These are phyloP conservation scores for Schizothecium vesticola DNA, from an alignment of 495 filamentous ascomycete species.

Conservation along the genomic window DNA sequence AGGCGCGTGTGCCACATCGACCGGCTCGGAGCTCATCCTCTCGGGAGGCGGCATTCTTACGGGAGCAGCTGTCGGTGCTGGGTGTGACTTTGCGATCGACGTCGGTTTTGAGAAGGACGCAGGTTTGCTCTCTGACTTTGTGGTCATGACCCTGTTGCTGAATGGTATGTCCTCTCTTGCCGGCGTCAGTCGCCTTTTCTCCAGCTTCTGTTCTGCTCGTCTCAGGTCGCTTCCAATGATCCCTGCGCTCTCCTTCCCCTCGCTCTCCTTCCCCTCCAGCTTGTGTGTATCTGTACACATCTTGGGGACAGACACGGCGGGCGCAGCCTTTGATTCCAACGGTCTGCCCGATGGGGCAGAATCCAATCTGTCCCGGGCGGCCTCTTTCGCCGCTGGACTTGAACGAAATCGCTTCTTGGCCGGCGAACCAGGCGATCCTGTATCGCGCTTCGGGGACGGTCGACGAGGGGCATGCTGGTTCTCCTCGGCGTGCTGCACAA, in stretches of 20 bases:
- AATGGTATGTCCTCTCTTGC: neutral
- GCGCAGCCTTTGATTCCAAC: neutral
- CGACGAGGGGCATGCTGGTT: neutral
- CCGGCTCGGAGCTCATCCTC: neutral
- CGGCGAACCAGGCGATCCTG: no score
- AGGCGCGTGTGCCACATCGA: neutral
- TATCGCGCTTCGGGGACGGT: neutral
- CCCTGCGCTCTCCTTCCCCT: neutral
- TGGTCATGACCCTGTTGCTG: neutral
- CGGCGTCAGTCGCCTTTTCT: neutral
- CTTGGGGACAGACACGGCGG: neutral
- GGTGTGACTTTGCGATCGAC: neutral
- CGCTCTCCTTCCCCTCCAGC: neutral
- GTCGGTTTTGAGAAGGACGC: neutral
- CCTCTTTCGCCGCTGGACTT: neutral
- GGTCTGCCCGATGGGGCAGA: no score
- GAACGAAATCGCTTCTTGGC: neutral
- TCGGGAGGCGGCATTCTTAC: neutral
- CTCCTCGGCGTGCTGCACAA: neutral
- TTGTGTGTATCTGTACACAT: neutral
- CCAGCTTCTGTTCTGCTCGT: neutral
- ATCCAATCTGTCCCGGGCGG: neutral
- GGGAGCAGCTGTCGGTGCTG: neutral
- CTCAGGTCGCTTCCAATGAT: neutral
- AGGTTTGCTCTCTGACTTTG: neutral